Evolutionary conservation across 2,329 filamentous ascomycete genomes (phyloP), one percentile per base, ranked within the genome.

Genomic region (Pyrenochaeta sp.): DNA sequence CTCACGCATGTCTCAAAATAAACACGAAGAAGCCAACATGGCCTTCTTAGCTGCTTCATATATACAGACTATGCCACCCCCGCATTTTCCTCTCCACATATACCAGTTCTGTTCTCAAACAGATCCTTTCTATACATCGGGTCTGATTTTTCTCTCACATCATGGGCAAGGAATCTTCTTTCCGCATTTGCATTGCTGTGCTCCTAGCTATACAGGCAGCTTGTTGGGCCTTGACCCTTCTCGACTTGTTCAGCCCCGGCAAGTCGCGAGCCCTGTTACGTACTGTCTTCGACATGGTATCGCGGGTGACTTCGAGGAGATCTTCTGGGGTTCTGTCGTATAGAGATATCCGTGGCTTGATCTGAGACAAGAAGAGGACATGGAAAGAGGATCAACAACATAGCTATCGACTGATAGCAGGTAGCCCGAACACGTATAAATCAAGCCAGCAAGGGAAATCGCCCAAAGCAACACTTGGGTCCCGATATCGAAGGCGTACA

Each of bases 181-280:
- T 74, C 56, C 68, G 68, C 39, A 27, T 63, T 40, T 66, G 61
- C 61, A 66, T 75, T 48, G 56, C 60, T 32, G 52, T 73, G 36
- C 67, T 75, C 10, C 65, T 74, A 35, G 43, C 63, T 17, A 51
- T 74, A 31, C 71, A 75, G 54, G 52, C 66, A 17, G 60, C 63
- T 11, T 71, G 66, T 60, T 75, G 71, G 71, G 44, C 60, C 33
- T 51, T 73, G 1, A 69, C 67, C 1, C 56, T 75, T 0, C 64
- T 71, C 44, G 69, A 74, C 39, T 59, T 75, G 1, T 56, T 71
- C 41, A 63, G 60, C 33, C 71, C 71, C 0, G 69, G 69, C 2
- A 69, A 67, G 18, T 67, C 69, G 0, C 61, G 40, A 27, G 23
- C 23, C 23, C 23, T 27, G 4, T 9, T 27, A 27, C 23, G 23